These are phyloP conservation scores for Nepenthes gracilis DNA, from an alignment of 148 eudicot genomes.

Conservation along the genomic window DNA sequence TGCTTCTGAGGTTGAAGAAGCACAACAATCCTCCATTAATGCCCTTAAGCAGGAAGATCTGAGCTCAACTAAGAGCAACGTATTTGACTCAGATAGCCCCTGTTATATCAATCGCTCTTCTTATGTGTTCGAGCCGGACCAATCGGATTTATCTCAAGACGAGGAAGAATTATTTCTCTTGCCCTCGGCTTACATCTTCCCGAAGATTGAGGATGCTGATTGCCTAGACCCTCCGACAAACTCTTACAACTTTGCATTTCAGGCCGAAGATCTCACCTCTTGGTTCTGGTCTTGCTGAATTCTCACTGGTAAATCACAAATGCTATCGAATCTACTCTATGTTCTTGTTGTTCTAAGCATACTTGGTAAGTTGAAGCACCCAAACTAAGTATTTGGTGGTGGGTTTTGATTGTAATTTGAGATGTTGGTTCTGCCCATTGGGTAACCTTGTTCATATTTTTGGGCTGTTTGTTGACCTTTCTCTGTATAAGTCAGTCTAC, in stretches of 20 bases:
- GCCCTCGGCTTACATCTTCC: slow-evolving; percentile 23
- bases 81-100: slow-evolving; percentile 42
- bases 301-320: not conserved
- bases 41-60: slow-evolving; percentile 28
- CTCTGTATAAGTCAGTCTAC: too few species aligned
- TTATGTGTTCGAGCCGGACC: slow-evolving; percentile 42
- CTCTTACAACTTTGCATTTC: slow-evolving; percentile 33
- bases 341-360: not conserved
- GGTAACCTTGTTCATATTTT: too few species aligned
- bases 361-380: too few species aligned
- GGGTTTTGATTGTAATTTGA: too few species aligned
- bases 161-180: slow-evolving; percentile 44
- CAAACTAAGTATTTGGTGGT: too few species aligned
- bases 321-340: not conserved
- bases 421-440: too few species aligned
- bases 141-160: slow-evolving; percentile 47
- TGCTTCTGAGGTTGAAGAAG: slow-evolving; percentile 24
- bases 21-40: slow-evolving; percentile 14
- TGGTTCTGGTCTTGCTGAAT: slow-evolving; percentile 38
- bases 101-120: slow-evolving; percentile 32
- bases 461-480: too few species aligned
- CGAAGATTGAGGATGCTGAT: slow-evolving; percentile 24
- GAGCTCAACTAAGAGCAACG: slow-evolving; percentile 34
- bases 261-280: slow-evolving; percentile 45
- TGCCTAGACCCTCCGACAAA: slow-evolving; percentile 19